Percentiles rank a stretch among this genome's conserved stretches.
phyloP scores from a whole-genome alignment of 2,329 filamentous ascomycete genomes.

The Akanthomyces uredinophilus region DNA sequence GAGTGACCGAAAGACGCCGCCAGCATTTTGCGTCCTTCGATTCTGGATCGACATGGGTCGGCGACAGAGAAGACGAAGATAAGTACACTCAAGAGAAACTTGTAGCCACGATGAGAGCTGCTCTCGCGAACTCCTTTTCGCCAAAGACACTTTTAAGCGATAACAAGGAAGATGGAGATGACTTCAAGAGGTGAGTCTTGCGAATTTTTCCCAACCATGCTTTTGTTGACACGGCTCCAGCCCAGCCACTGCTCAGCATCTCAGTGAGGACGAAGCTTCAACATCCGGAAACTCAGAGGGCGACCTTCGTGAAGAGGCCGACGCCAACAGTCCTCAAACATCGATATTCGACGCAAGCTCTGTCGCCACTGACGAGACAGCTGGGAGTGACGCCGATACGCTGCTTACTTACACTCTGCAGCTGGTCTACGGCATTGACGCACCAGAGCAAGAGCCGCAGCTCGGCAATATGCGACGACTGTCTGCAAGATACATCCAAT shows the following conservation, averaged over 20 bases:
- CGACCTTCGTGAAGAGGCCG: constrained; percentile 17
- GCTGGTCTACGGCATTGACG: constrained; percentile 33
- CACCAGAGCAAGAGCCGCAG: constrained; percentile 22
- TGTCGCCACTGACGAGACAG: constrained; percentile 26
- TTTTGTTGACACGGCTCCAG: background rate
- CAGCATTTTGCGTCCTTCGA: constrained; percentile 28
- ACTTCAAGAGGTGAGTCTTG: background rate
- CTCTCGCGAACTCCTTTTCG: background rate
- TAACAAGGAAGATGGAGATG: background rate
- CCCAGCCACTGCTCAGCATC: background rate
- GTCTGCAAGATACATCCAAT: constrained; percentile 29
- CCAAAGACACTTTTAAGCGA: background rate
- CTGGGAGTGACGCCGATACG: constrained; percentile 29
- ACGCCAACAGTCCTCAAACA: background rate
- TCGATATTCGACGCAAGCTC: constrained; percentile 12
- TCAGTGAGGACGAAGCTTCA: background rate
- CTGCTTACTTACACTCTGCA: constrained; percentile 34
- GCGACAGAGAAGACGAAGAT: constrained; percentile 29
- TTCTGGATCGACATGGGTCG: constrained; percentile 35
- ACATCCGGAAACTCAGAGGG: background rate
- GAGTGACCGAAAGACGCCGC: constrained; percentile 15
- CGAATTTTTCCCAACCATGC: background rate
- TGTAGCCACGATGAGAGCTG: background rate
- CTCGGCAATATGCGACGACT: constrained; percentile 23
- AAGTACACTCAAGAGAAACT: background rate